Evolutionary conservation across 495 filamentous ascomycete genomes (phyloP).

Genomic region (Trypethelium eluteriae): DNA sequence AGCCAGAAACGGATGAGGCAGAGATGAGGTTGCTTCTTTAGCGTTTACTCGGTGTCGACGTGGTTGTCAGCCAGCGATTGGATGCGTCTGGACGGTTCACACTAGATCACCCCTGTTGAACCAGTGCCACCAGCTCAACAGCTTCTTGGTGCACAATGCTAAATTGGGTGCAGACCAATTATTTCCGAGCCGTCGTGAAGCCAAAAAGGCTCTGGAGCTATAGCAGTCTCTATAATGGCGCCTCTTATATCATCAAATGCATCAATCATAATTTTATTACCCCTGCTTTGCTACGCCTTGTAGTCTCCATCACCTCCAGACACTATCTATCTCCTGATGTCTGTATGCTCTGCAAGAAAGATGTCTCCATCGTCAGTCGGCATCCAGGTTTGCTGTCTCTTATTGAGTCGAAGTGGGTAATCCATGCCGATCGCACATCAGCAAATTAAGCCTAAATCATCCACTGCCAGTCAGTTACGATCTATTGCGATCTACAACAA

Average conservation of each 20-base stretch:
- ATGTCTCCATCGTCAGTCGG: too few relatives aligned
- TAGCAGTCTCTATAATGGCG: neutral
- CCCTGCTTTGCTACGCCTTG: neutral
- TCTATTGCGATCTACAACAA: too few relatives aligned
- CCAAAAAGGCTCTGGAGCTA: neutral
- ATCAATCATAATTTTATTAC: neutral
- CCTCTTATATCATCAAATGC: constrained; percentile 3
- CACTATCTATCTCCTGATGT: neutral
- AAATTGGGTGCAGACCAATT: neutral
- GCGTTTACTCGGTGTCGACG: neutral
- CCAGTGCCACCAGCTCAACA: neutral
- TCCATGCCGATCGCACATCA: too few relatives aligned
- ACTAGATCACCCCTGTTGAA: neutral
- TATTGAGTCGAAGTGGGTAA: too few relatives aligned
- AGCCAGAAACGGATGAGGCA: neutral
- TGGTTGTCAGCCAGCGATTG: neutral
- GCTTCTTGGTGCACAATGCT: neutral
- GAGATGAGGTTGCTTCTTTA: neutral
- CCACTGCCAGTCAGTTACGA: too few relatives aligned
- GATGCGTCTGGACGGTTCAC: neutral
- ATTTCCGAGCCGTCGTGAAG: neutral
- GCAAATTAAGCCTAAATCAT: too few relatives aligned
- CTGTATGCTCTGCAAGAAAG: too few relatives aligned
- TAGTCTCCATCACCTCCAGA: neutral
- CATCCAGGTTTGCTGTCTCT: too few relatives aligned